Evolutionary conservation across 2,329 filamentous ascomycete species (phyloP).

Genomic region (Botryotinia globosa): DNA sequence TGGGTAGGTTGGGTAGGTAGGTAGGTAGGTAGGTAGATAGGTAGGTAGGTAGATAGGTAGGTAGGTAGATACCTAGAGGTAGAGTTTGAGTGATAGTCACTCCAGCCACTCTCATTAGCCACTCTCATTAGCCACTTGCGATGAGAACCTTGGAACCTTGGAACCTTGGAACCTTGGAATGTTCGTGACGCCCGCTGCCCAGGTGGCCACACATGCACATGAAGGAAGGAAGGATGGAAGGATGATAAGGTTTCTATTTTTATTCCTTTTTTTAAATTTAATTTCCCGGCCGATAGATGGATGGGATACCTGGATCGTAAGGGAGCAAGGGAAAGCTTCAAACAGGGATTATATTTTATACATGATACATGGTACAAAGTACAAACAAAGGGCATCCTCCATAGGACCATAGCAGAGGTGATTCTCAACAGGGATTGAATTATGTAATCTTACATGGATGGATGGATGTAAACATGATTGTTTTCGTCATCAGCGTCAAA

Average conservation of each 20-base stretch:
- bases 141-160: too few relatives aligned
- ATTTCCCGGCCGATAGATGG: not conserved
- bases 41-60: too few relatives aligned
- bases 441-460: too few relatives aligned
- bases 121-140: not conserved
- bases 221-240: not conserved
- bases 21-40: too few relatives aligned
- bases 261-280: not conserved
- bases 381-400: not conserved
- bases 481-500: not conserved
- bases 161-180: too few relatives aligned
- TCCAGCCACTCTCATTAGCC: not conserved
- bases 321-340: not conserved
- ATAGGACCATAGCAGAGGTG: not conserved
- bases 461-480: too few relatives aligned
- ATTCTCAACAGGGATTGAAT: slow-evolving; percentile 11
- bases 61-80: too few relatives aligned
- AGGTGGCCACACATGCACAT: too few relatives aligned
- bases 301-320: not conserved
- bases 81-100: not conserved
- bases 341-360: not conserved
- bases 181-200: not conserved
- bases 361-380: not conserved
- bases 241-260: not conserved
- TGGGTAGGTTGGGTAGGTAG: too few relatives aligned